Evolutionary conservation across 176 grass and related monocot genomes (phyloP), one percentile per base, ranked within the genome.

Genomic region (Oryza punctata): DNA sequence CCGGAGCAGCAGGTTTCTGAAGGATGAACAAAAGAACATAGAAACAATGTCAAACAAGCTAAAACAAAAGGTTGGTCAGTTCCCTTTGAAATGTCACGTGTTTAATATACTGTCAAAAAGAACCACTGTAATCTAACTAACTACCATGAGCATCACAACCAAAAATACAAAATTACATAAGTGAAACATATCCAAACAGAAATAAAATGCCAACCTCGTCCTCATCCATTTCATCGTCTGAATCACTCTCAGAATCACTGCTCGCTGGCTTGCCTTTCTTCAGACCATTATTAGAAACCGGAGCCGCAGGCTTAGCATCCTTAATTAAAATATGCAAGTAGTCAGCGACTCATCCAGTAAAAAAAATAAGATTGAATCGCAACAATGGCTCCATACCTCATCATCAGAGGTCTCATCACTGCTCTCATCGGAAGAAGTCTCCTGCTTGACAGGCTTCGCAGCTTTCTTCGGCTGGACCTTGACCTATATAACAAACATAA

Each of bases 341-440:
- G 63, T 78, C 78, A 85, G 68, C 6, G 68, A 38, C 12, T 11
- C 14, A 47, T 54, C 7, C 16, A 65, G 27, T 59, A 23, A 70
- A 40, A 9, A 52, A n/a, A n/a, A n/a, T 0, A 13, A 79, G 7
- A 73, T 2, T 28, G 2, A 43, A 27, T 75, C 9, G 0, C 3
- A 4, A 46, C 10, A 37, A 21, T 14, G 6, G 30, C 0, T 7
- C 0, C 23, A 70, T 94, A 98, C 96, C 89, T 95, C 93, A 63
- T 98, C 91, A 80, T 86, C 91, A 38, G 94, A 93, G 64, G 85
- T 87, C 41, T 77, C 85, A 3, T 90, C 93, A 1, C 89, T 93
- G 71, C 85, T 88, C 1, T 87, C 89, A 67, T 87, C 89, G 16
- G 76, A 82, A 75, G 96, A 85, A 75, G 96, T 81, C 45, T 92